Percentiles rank a stretch among this genome's conserved stretches.
phyloP scores from a whole-genome alignment of 306 rosid species.

The Malus sylvestris region DNA sequence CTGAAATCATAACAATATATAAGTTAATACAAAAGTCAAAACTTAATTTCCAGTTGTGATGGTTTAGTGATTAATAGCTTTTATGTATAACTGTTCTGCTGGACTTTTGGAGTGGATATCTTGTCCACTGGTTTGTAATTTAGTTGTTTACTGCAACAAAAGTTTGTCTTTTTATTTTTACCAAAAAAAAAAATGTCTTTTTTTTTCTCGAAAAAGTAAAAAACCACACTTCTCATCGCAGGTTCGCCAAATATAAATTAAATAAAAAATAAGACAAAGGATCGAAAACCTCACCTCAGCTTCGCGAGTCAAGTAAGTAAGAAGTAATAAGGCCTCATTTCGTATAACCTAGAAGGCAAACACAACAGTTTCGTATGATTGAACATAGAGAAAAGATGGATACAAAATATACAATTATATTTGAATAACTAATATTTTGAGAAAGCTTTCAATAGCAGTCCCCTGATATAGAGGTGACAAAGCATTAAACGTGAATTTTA shows the following conservation, averaged over 20 bases:
- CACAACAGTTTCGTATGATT: background rate
- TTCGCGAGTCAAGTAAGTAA: conserved; percentile 83
- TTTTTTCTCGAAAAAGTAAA: no score
- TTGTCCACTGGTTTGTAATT: background rate
- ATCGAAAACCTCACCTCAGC: conserved; percentile 65
- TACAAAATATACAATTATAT: background rate
- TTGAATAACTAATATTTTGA: background rate
- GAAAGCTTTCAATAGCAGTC: background rate
- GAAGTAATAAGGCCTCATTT: conserved; percentile 87
- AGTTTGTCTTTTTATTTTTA: background rate
- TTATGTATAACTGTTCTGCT: background rate
- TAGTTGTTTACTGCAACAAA: background rate
- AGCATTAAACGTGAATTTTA: background rate
- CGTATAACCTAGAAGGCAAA: conserved; percentile 65
- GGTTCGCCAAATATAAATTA: background rate
- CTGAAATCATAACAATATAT: conserved; percentile 40
- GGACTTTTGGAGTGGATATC: background rate
- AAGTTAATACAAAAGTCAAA: conserved; percentile 4
- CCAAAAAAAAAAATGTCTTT: background rate
- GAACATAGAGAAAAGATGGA: background rate
- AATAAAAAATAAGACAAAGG: background rate
- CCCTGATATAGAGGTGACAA: background rate
- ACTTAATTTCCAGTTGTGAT: background rate
- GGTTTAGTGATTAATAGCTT: background rate
- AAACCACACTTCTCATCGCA: background rate